Evolutionary conservation across 2,329 filamentous ascomycete genomes (phyloP), one percentile per base, ranked within the genome.

Genomic region (Epichloe glyceriae): DNA sequence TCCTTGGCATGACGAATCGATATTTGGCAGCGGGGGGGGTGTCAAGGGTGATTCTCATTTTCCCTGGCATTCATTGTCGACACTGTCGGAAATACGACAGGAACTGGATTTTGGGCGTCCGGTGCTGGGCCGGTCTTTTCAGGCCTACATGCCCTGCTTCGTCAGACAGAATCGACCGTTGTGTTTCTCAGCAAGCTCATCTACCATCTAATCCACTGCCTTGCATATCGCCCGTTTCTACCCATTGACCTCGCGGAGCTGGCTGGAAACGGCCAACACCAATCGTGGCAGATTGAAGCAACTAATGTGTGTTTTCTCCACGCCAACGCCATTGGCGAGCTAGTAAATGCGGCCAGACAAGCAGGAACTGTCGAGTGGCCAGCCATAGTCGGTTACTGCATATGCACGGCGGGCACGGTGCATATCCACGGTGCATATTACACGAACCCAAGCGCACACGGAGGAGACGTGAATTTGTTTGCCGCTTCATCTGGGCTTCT

Each of bases 231-330:
- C 15, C 88, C 88, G 0, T 95, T 95, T 65, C 72, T 95, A 5
- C 88, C 88, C 0, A 85, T 95, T 54, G 86, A 94, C 63, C 73
- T 94, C 3, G 79, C 84, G 22, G 88, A 94, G 63, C 76, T 95
- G 6, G 80, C 86, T 12, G 85, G 86, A 14, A 84, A 79, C 0
- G 86, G 86, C 1, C 88, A 94, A 60, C 86, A 94, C 57, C 88
- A 94, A 62, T 90, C 86, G 30, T 95, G 88, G 88, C 88, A 94
- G 62, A 91, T 94, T 46, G 87, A 94, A 63, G 87, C 88, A 0
- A 94, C 88, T 0, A 91, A 93, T 60, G 76, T 91, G 62, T 94
- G 88, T 65, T 93, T 81, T 63, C 70, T 90, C 17, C 88, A 95
- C 57, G 88, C 88, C 5, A 95, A 94, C 60, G 87, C 88, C 5